phyloP scores from a whole-genome alignment of 495 filamentous ascomycete genomes.

The Astrocystis sublimbata region DNA sequence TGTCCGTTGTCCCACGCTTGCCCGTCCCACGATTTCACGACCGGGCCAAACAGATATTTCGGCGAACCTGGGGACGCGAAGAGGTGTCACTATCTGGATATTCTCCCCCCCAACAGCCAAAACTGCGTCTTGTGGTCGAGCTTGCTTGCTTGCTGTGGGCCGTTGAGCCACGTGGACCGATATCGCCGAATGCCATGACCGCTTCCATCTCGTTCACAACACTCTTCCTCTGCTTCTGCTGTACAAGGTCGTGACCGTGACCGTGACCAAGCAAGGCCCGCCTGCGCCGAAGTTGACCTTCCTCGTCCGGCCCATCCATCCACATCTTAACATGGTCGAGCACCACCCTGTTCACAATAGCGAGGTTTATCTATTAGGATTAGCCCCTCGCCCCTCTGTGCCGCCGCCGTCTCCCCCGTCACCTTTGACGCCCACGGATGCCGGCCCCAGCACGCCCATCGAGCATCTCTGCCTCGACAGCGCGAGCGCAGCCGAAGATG shows the following conservation, averaged over 20 bases:
- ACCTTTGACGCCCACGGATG: conserved; percentile 50
- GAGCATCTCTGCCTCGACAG: conserved; percentile 42
- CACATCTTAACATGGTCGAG: conserved; percentile 41
- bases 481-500: conserved; percentile 21
- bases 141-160: background rate
- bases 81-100: background rate
- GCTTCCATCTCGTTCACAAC: background rate
- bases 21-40: too few species aligned
- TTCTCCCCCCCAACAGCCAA: background rate
- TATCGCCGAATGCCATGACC: conserved; percentile 12
- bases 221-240: conserved; percentile 11
- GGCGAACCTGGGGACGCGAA: background rate
- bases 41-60: background rate
- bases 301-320: background rate
- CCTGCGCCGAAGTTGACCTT: background rate
- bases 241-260: conserved; percentile 3
- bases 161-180: background rate
- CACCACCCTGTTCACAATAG: conserved; percentile 54
- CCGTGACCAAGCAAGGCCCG: conserved; percentile 1
- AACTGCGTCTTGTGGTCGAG: background rate
- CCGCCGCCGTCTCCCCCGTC: conserved; percentile 54
- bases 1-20: too few species aligned
- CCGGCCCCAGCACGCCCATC: conserved; percentile 36
- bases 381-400: conserved; percentile 38
- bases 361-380: conserved; percentile 54